These are phyloP conservation scores for Schizophyllum commune DNA, from an alignment of 1,284 basidiomycete genomes.

Conservation along the genomic window DNA sequence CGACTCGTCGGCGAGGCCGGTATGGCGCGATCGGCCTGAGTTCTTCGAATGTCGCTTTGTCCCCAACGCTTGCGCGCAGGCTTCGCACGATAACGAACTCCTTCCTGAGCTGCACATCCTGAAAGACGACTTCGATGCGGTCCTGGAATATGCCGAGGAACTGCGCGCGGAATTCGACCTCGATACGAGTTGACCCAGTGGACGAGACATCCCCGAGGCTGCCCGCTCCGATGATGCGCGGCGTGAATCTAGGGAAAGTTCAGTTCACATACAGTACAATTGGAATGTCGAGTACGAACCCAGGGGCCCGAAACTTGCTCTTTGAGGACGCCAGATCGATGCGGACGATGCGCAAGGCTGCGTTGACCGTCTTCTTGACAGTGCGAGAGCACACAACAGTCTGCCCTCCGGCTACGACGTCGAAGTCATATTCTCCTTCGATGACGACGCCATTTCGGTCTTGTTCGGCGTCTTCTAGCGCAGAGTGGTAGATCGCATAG, in stretches of 20 bases:
- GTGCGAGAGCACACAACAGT: not conserved
- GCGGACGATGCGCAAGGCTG: not conserved
- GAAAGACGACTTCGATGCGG: conserved; percentile 33
- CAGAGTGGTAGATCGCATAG: conserved; percentile 21
- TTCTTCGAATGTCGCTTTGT: conserved; percentile 36
- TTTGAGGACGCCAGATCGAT: not conserved
- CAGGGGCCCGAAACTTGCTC: not conserved
- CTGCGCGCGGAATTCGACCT: conserved; percentile 25
- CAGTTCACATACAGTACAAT: too few relatives aligned
- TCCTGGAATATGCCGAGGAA: conserved; percentile 43
- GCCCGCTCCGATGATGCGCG: not conserved
- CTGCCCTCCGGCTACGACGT: conserved; percentile 13
- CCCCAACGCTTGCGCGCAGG: conserved; percentile 35
- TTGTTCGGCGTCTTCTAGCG: conserved; percentile 22
- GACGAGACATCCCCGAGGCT: not conserved
- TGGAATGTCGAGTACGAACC: not conserved
- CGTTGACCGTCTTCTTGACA: not conserved
- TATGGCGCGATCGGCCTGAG: conserved; percentile 46
- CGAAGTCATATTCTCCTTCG: conserved; percentile 25
- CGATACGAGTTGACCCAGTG: conserved; percentile 18
- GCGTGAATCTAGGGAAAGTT: not conserved
- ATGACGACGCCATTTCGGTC: conserved; percentile 26
- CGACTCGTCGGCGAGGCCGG: conserved; percentile 33
- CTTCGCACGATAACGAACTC: conserved; percentile 38
- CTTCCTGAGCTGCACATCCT: conserved; percentile 29